These are phyloP conservation scores for Candida xiaguanensis DNA, from an alignment of 805 yeast genomes.

Conservation along the genomic window DNA sequence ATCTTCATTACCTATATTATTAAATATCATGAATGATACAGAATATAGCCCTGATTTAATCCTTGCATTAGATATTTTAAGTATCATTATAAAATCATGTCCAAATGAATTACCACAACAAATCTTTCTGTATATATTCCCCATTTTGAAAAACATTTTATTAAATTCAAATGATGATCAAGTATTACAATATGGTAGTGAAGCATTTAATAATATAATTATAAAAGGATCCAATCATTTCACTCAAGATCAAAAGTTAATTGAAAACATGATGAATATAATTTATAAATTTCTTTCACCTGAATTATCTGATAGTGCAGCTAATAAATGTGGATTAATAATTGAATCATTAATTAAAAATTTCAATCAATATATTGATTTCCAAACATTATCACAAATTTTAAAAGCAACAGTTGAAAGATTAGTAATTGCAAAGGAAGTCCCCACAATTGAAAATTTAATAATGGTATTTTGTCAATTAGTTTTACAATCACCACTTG, in stretches of 20 bases:
- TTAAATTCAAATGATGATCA: slow-evolving; percentile 64
- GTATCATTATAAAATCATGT: slow-evolving; percentile 42
- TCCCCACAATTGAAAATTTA: slow-evolving; percentile 73
- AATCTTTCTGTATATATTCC: slow-evolving; percentile 42
- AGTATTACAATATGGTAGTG: slow-evolving; percentile 72
- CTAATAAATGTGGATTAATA: slow-evolving; percentile 69
- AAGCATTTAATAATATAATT: slow-evolving; percentile 62
- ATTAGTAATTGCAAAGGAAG: slow-evolving; percentile 60
- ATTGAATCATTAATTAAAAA: slow-evolving; percentile 57
- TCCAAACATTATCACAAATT: slow-evolving; percentile 49
- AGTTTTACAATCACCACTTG: slow-evolving; percentile 56
- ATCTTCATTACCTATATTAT: slow-evolving; percentile 49
- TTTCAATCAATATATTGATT: slow-evolving; percentile 37
- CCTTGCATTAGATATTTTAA: slow-evolving; percentile 55
- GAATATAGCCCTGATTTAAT: slow-evolving; percentile 61
- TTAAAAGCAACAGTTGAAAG: slow-evolving; percentile 70
- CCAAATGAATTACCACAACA: slow-evolving; percentile 30
- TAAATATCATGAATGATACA: slow-evolving; percentile 29
- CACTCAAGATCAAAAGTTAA: slow-evolving; percentile 26
- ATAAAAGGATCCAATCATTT: slow-evolving; percentile 35
- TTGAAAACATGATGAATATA: slow-evolving; percentile 47
- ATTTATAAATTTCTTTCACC: slow-evolving; percentile 72
- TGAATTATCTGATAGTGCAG: slow-evolving; percentile 72
- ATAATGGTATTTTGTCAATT: slow-evolving; percentile 72
- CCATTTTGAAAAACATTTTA: slow-evolving; percentile 38